A percentile compares a stretch with the other conserved stretches of the same genome.
Evolutionary conservation across 202 grass and related monocot species (phyloP).

Genomic region (Schoenoplectus tabernaemontani): DNA sequence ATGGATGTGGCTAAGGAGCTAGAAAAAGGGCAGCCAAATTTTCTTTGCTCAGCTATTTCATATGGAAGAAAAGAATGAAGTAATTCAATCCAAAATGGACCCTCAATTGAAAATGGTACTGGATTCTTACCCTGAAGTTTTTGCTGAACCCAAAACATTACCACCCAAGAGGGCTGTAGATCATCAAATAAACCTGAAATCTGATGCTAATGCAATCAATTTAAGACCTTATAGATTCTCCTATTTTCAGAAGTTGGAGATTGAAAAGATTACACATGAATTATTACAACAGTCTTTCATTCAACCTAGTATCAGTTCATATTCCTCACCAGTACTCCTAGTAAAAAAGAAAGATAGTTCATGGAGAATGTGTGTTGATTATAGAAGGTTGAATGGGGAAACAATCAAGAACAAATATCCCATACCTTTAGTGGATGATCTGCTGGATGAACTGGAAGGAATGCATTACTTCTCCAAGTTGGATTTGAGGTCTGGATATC

Average conservation of each 20-base stretch:
- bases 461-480: background rate
- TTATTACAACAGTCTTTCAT: background rate
- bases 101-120: too few species aligned
- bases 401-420: background rate
- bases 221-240: background rate
- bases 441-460: background rate
- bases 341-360: background rate
- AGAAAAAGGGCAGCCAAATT: too few species aligned
- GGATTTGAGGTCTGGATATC: background rate
- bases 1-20: too few species aligned
- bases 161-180: background rate
- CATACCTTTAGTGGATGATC: background rate
- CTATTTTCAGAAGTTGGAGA: background rate
- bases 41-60: too few species aligned
- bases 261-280: background rate
- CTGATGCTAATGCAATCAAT: background rate
- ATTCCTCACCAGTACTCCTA: background rate
- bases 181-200: background rate
- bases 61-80: too few species aligned
- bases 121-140: too few species aligned
- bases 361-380: background rate
- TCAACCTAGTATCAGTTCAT: background rate
- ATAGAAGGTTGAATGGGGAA: background rate
- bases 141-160: background rate
- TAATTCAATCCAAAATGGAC: too few species aligned